phyloP scores from a whole-genome alignment of 129 eudicot species.

The Logfia minima region DNA sequence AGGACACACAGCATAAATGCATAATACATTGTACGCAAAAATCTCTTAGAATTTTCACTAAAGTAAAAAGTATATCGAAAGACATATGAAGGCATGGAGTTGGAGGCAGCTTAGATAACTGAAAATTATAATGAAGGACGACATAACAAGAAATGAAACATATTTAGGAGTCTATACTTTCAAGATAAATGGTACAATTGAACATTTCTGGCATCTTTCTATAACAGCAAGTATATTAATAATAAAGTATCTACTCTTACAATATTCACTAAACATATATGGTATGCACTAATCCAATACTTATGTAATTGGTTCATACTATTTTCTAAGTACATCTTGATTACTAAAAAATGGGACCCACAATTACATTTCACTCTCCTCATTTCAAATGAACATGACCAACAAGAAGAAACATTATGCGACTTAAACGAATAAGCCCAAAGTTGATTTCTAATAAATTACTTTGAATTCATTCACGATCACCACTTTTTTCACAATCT shows the following conservation, averaged over 20 bases:
- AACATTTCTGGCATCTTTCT: background rate
- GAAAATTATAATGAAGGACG: too few species aligned
- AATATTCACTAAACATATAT: background rate
- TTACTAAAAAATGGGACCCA: too few species aligned
- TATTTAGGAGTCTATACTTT: too few species aligned
- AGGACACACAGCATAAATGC: background rate
- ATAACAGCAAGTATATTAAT: background rate
- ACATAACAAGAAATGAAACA: too few species aligned
- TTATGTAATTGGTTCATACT: background rate
- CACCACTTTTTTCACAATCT: background rate
- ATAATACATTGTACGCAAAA: background rate
- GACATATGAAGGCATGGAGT: too few species aligned
- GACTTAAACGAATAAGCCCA: background rate
- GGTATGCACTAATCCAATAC: background rate
- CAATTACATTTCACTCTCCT: background rate
- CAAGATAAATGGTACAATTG: background rate
- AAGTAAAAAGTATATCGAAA: too few species aligned
- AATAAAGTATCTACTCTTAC: background rate
- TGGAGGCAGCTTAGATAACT: too few species aligned
- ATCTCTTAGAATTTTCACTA: background rate
- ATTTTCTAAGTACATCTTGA: too few species aligned
- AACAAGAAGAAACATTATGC: background rate
- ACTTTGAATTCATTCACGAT: background rate
- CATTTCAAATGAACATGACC: background rate
- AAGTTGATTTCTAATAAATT: background rate